These are phyloP conservation scores for Sordariomycetes sp. DNA, from an alignment of 2,329 filamentous ascomycete species.

Conservation along the genomic window DNA sequence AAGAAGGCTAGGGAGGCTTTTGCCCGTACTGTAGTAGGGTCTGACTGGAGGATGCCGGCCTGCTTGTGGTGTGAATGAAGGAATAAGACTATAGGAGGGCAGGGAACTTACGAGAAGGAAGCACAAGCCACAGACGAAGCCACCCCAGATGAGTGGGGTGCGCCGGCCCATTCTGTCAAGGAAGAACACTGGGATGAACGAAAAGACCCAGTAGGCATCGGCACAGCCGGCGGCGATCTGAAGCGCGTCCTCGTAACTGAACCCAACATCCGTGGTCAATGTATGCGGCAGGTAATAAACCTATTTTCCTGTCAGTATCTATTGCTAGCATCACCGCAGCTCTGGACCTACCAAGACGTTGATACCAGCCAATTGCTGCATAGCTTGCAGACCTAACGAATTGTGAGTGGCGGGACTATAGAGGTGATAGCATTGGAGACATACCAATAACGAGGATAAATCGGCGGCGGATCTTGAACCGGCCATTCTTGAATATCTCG, in stretches of 20 bases:
- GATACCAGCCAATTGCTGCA: slow-evolving; percentile 53
- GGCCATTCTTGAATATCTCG: slow-evolving; percentile 50
- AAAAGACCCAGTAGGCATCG: slow-evolving; percentile 34
- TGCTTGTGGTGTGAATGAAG: too few relatives aligned
- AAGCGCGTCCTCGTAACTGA: slow-evolving; percentile 33
- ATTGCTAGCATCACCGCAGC: neutral
- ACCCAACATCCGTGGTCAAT: slow-evolving; percentile 32
- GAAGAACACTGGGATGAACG: slow-evolving; percentile 24
- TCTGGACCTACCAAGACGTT: slow-evolving; percentile 24
- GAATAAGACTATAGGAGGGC: too few relatives aligned
- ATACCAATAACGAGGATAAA: neutral
- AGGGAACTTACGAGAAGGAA: slow-evolving; percentile 56
- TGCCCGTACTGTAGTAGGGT: slow-evolving; percentile 42
- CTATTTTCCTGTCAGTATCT: slow-evolving; percentile 23
- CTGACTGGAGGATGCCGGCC: slow-evolving; percentile 30
- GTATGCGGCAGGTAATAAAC: slow-evolving; percentile 53
- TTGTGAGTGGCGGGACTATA: slow-evolving; percentile 14
- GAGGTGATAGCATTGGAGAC: neutral
- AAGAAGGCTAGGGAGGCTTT: slow-evolving; percentile 59
- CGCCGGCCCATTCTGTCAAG: slow-evolving; percentile 32
- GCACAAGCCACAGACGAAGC: slow-evolving; percentile 37
- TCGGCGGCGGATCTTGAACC: slow-evolving; percentile 35
- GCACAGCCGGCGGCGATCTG: slow-evolving; percentile 40
- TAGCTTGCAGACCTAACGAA: neutral
- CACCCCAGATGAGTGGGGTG: slow-evolving; percentile 30